Base-by-base conservation (phyloP, 1,139 yeast genomes). In the Pneumocystis canis region DNA sequence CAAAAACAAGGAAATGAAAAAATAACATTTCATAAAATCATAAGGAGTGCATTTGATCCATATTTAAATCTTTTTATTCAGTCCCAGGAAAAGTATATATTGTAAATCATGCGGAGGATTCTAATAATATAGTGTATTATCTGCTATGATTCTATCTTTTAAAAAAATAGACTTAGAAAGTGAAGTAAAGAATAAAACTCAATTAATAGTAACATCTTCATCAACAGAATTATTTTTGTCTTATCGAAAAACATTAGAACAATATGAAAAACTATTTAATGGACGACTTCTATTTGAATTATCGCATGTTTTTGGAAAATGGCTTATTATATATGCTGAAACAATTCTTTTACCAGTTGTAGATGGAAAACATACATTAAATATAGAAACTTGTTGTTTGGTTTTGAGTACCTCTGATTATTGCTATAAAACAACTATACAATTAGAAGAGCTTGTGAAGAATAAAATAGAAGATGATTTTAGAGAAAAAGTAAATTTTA, bases 321-420 rank as follows among this genome's bases (percentile, higher is more conserved):
- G 87, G 77, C 78, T 92, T 61, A 72, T 77, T 41, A 83, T 82
- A 61, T 92, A 89, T 71, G 81, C 84, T 40, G 77, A 77, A 58
- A 80, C 80, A 66, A 79, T 89, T 3, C 75, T 92, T 60, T 74
- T 76, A 30, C 84, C 89, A 1, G 78, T 83, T 20, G 69, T 89
- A 37, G 84, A 89, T 9, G 75, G 74, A 47, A 47, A 20, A 47
- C 61, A 59, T n/a, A 61, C 60, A 56, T 62, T 41, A 7, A 41
- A 64, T 0, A 76, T 87, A 32, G 80, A 80, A 62, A 82, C 86
- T 64, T 79, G 87, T 1, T 84, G 95, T 33, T 76, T 88, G 73
- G 80, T 89, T 11, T 74, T 92, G 39, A 88, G 89, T 69, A 92
- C 98, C 0, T 89, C 96, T 0, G 96, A 92, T 71, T 92, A 90